Evolutionary conservation across 164 flowering plant species (phyloP).

Genomic region (Santalum album): DNA sequence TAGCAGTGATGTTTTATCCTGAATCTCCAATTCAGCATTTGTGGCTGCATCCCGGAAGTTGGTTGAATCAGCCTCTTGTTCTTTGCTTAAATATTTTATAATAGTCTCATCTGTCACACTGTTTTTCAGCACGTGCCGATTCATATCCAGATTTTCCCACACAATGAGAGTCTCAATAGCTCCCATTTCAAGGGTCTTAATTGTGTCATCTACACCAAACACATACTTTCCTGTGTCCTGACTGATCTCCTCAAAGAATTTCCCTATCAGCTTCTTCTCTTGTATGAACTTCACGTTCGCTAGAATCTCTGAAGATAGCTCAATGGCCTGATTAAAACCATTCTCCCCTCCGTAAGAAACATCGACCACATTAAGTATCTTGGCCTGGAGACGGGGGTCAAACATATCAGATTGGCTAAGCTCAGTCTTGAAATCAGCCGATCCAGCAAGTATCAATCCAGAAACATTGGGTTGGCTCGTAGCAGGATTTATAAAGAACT

Average conservation of each 20-base stretch:
- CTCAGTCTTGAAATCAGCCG: background rate
- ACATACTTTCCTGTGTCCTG: no score
- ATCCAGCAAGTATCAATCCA: background rate
- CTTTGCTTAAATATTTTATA: no score
- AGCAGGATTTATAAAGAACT: background rate
- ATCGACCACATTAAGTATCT: background rate
- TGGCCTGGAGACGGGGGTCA: background rate
- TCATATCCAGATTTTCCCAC: no score
- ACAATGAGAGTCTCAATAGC: background rate
- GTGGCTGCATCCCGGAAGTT: no score
- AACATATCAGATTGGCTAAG: background rate
- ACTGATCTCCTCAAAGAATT: no score
- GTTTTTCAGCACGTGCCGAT: no score
- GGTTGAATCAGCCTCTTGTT: no score
- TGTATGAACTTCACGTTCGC: background rate
- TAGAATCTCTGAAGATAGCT: background rate
- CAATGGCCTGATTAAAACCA: background rate
- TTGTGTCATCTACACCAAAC: background rate
- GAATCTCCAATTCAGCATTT: no score
- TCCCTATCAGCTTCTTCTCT: background rate
- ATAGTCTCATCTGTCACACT: no score
- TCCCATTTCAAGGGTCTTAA: background rate
- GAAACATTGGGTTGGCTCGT: background rate
- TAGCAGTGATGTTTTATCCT: no score
- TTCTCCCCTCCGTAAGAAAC: background rate